Base-by-base conservation (phyloP, 495 filamentous ascomycete species). In the Geopyxis carbonaria region DNA sequence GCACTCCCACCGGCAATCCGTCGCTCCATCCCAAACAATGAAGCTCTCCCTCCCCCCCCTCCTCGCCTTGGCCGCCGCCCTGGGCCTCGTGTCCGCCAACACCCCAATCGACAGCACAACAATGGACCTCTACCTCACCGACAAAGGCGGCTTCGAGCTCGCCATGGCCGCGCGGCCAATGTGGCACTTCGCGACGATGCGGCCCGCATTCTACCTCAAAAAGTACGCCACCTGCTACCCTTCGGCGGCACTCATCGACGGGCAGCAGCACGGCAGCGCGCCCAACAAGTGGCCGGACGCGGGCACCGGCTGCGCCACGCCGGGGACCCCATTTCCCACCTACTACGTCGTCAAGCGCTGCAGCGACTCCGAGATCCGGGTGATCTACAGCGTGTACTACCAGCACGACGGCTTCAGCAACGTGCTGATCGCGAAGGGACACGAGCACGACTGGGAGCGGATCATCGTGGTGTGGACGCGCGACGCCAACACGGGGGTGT, bases 381-480 rank as follows among this genome's bases (percentile, higher is more conserved):
- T 55, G 2, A 31, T 42, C 0, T 53, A 53, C 31, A 39, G 32
- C 4, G 21, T 53, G 4, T 53, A 55, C 31, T 50, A 32, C 3
- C 45, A 47, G 11, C 45, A 55, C 14, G 51, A 49, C 29, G 45
- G 51, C 11, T 53, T 45, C n/a, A 46, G 2, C 8, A n/a, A 33
- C 22, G 42, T 34, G 11, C 2, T 53, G 2, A 21, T 44, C 33
- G 50, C 51, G 31, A 41, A 21, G 2, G 51, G 51, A 24, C 51
- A 55, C 29, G 45, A 27, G 37, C 41, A 48, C 23, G 42, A 53
- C 34, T 54, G 45, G 45, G 49, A 45, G 30, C 40, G 47, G 2
- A 40, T 55, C 8, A 48, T 55, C 8, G 45, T 53, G 3, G 49
- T 54, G 5, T 53, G 51, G 51, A 30, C 38, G 28, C 45, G 50